A percentile compares a stretch with the other conserved stretches of the same genome.
Evolutionary conservation across 441 rosid genomes (phyloP).

Genomic region (Pelargonium cotyledonis): DNA sequence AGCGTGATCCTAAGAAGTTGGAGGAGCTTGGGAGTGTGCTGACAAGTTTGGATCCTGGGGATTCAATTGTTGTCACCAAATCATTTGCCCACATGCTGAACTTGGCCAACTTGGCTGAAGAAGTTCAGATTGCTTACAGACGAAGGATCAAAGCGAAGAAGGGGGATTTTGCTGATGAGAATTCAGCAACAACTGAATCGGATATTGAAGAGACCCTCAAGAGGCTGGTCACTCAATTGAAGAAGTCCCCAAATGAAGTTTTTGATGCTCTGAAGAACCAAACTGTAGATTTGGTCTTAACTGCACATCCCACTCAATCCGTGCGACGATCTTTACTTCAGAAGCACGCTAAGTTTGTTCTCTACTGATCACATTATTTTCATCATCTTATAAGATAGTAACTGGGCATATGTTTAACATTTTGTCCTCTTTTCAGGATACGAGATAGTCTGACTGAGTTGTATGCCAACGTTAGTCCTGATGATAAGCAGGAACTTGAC

Average conservation of each 20-base stretch:
- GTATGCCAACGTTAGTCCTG: constrained; percentile 36
- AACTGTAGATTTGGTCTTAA: constrained; percentile 93
- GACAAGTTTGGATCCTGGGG: constrained; percentile 89
- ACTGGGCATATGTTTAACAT: no score
- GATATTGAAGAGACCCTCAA: constrained; percentile 50
- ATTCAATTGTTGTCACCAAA: constrained; percentile 80
- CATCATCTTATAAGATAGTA: no score
- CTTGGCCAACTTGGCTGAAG: constrained; percentile 64
- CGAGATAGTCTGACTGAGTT: background rate
- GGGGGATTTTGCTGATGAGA: constrained; percentile 84
- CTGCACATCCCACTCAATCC: constrained; percentile 98
- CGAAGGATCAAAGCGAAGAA: constrained; percentile 73
- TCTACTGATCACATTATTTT: no score
- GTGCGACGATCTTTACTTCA: constrained; percentile 91
- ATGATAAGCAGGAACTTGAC: constrained; percentile 92
- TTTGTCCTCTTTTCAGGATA: background rate
- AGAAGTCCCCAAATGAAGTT: constrained; percentile 52
- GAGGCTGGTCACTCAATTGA: constrained; percentile 64
- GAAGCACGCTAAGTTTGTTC: constrained; percentile 24
- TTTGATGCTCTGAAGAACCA: constrained; percentile 78
- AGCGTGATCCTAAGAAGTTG: constrained; percentile 58
- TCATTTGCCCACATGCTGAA: constrained; percentile 92
- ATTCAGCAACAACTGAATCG: constrained; percentile 74
- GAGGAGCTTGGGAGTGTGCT: constrained; percentile 80
- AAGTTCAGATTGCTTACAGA: constrained; percentile 82